These are phyloP conservation scores for Paramecium tetraurelia DNA, from an alignment of 73 alveolate species.

Conservation along the genomic window DNA sequence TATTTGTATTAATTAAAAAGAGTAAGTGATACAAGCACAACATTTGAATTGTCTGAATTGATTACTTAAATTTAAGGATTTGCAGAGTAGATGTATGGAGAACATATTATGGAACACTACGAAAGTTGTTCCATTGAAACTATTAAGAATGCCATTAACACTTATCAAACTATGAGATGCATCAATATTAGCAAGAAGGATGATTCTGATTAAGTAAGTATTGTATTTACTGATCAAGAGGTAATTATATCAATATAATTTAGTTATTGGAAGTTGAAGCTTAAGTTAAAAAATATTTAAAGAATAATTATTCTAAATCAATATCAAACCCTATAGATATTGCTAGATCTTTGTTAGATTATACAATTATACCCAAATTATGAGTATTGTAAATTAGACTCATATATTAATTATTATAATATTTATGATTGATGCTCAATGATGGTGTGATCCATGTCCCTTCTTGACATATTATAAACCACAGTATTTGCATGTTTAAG, in stretches of 20 bases:
- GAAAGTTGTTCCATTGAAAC: constrained; percentile 83
- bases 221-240: not conserved
- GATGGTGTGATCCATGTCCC: constrained; percentile 54
- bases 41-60: constrained; percentile 44
- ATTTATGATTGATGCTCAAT: not conserved
- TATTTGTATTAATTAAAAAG: constrained; percentile 67
- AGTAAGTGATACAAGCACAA: constrained; percentile 29
- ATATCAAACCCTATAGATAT: constrained; percentile 41
- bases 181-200: not conserved
- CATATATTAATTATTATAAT: not conserved
- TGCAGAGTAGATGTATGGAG: constrained; percentile 82
- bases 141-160: constrained; percentile 70
- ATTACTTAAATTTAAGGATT: constrained; percentile 75
- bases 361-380: constrained; percentile 10
- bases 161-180: constrained; percentile 36
- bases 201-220: not conserved
- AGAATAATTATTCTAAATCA: constrained; percentile 35
- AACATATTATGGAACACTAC: constrained; percentile 68
- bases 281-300: constrained; percentile 35
- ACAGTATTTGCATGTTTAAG: constrained; percentile 66
- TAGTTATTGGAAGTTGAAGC: constrained; percentile 44
- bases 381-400: constrained; percentile 13
- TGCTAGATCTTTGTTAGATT: constrained; percentile 40
- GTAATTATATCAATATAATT: not conserved
- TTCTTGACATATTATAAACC: constrained; percentile 66